Evolutionary conservation across 768 basidiomycete species (phyloP).

Genomic region (Coprinopsis marcescibilis): DNA sequence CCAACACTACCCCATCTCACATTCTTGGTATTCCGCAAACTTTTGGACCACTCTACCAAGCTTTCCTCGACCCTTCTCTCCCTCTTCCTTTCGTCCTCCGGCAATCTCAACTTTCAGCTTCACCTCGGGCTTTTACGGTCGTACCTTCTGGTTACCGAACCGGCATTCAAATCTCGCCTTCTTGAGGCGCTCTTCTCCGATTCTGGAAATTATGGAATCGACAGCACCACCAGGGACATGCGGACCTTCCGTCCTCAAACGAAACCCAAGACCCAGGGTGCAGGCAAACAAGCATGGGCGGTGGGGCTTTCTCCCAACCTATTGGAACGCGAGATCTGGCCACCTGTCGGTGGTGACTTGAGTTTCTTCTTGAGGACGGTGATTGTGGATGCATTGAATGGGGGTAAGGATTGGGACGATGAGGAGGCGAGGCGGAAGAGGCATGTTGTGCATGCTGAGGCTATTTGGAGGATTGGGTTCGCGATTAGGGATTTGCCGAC

Average conservation of each 20-base stretch:
- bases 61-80: slow-evolving; percentile 64
- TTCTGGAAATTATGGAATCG: slow-evolving; percentile 43
- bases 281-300: slow-evolving; percentile 41
- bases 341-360: slow-evolving; percentile 79
- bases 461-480: slow-evolving; percentile 76
- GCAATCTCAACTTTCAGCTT: slow-evolving; percentile 60
- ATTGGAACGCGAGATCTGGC: slow-evolving; percentile 76
- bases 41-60: slow-evolving; percentile 52
- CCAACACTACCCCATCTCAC: slow-evolving; percentile 61
- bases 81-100: slow-evolving; percentile 57
- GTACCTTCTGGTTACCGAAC: slow-evolving; percentile 67
- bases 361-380: slow-evolving; percentile 81
- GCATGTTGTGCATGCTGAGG: slow-evolving; percentile 43
- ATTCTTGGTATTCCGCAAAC: slow-evolving; percentile 55
- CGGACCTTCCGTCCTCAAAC: slow-evolving; percentile 28
- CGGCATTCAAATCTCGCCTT: slow-evolving; percentile 68
- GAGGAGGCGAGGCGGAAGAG: slow-evolving; percentile 16
- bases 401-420: slow-evolving; percentile 22
- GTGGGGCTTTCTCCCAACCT: slow-evolving; percentile 71
- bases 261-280: slow-evolving; percentile 20
- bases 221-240: slow-evolving; percentile 27
- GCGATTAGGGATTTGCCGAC: slow-evolving; percentile 69
- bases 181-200: slow-evolving; percentile 75
- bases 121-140: slow-evolving; percentile 69
- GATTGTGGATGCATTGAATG: slow-evolving; percentile 73